These are phyloP conservation scores for Astrothelium subdiscretum DNA, from an alignment of 495 filamentous ascomycete genomes.

Conservation along the genomic window DNA sequence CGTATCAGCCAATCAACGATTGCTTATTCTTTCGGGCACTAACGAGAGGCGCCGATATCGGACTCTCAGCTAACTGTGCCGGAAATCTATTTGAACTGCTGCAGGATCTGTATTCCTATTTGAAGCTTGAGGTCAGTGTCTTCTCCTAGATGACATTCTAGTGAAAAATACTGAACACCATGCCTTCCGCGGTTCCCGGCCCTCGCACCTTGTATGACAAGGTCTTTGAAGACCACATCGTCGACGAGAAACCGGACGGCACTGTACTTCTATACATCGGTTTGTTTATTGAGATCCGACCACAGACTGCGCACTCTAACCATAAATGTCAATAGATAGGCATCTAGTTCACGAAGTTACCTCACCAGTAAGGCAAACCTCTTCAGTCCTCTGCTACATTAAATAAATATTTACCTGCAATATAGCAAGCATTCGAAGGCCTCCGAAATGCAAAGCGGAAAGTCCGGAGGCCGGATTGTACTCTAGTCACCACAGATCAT, in stretches of 20 bases:
- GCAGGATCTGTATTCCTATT: neutral
- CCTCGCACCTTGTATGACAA: conserved; percentile 86
- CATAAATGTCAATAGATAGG: conserved; percentile 57
- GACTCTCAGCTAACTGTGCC: neutral
- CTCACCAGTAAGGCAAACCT: conserved; percentile 54
- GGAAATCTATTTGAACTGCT: neutral
- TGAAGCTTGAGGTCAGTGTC: neutral
- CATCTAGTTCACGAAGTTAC: conserved; percentile 98
- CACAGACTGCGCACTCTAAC: conserved; percentile 6
- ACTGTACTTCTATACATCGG: conserved; percentile 89
- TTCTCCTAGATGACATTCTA: neutral
- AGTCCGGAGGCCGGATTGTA: conserved; percentile 91
- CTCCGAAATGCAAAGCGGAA: conserved; percentile 73
- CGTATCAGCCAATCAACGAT: neutral
- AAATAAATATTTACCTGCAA: conserved; percentile 16
- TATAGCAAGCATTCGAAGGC: conserved; percentile 90
- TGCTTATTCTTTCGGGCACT: neutral
- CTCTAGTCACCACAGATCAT: conserved; percentile 91
- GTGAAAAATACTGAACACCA: conserved; percentile 22
- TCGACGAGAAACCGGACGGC: conserved; percentile 86
- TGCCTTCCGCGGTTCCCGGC: conserved; percentile 71
- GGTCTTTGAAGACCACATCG: conserved; percentile 85
- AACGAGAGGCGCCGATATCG: neutral
- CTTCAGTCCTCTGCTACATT: neutral
- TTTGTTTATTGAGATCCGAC: conserved; percentile 27